Evolutionary conservation across 1,284 basidiomycete genomes (phyloP).

Genomic region (Megacollybia platyphylla): DNA sequence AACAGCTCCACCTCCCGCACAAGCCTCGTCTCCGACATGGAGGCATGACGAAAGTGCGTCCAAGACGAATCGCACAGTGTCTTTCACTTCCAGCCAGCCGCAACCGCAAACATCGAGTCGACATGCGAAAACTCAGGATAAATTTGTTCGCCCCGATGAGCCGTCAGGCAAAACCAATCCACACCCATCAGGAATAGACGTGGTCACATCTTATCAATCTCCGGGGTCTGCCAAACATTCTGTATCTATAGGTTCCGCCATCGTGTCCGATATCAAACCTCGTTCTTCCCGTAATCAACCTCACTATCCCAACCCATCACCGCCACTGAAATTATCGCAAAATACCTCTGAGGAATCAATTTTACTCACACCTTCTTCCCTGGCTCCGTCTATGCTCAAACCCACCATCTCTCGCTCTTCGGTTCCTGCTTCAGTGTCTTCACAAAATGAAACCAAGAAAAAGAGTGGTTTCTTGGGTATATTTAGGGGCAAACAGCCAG

Average conservation of each 20-base stretch:
- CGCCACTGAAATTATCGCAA: conserved; percentile 4
- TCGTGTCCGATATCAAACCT: not conserved
- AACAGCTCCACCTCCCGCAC: too few species aligned
- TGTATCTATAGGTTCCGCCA: not conserved
- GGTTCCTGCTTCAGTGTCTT: conserved; percentile 21
- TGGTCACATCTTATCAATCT: not conserved
- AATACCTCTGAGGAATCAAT: conserved; percentile 28
- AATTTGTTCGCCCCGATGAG: too few species aligned
- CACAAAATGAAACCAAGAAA: conserved; percentile 15
- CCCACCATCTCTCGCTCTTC: conserved; percentile 22
- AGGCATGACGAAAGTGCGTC: too few species aligned
- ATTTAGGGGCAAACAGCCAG: conserved; percentile 12
- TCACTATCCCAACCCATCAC: not conserved
- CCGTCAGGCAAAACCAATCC: too few species aligned
- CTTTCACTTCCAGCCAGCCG: too few species aligned
- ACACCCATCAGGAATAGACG: not conserved
- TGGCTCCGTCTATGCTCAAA: conserved; percentile 28
- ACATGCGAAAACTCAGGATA: too few species aligned
- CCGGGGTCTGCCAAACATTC: not conserved
- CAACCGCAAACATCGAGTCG: too few species aligned
- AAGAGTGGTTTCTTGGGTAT: conserved; percentile 21
- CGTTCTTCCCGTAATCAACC: not conserved
- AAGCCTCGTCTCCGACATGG: too few species aligned
- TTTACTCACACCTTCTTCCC: conserved; percentile 41
- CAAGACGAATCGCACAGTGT: too few species aligned